Conservation (phyloP, 208 protist genomes). For the Crithidia bombi region DNA sequence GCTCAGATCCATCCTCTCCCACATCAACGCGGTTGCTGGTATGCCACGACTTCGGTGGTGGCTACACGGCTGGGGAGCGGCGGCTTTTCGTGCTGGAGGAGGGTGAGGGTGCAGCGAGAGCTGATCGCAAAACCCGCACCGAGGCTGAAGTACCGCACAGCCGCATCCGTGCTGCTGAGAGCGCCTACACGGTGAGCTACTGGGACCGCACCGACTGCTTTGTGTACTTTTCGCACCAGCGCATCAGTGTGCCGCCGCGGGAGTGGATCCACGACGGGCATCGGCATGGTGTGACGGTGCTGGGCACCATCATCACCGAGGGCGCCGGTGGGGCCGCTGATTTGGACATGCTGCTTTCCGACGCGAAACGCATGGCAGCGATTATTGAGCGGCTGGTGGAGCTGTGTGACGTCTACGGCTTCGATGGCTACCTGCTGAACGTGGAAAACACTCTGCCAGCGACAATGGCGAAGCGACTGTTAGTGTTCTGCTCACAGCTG, state of each 20-base stretch:
- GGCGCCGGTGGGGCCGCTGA: slow-evolving; percentile 45
- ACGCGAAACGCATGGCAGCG: slow-evolving; percentile 42
- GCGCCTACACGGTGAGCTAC: slow-evolving; percentile 67
- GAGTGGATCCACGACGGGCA: slow-evolving; percentile 84
- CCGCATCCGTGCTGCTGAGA: slow-evolving; percentile 21
- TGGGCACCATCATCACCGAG: slow-evolving; percentile 91
- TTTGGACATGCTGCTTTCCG: slow-evolving; percentile 37
- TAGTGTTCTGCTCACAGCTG: slow-evolving; percentile 65
- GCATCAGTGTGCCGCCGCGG: slow-evolving; percentile 80
- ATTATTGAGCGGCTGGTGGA: slow-evolving; percentile 60
- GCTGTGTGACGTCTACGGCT: slow-evolving; percentile 72
- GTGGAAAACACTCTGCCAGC: slow-evolving; percentile 67
- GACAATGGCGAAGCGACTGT: slow-evolving; percentile 48
- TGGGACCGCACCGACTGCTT: slow-evolving; percentile 83
- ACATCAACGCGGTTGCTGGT: slow-evolving; percentile 50
- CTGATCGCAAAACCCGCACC: slow-evolving; percentile 6
- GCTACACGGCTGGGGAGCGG: slow-evolving; percentile 59
- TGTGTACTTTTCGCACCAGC: slow-evolving; percentile 91
- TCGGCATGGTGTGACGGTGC: slow-evolving; percentile 73
- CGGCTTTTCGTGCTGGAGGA: slow-evolving; percentile 38
- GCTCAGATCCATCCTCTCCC: background rate
- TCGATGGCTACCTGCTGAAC: slow-evolving; percentile 94
- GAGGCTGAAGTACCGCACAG: background rate
- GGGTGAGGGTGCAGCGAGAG: background rate
- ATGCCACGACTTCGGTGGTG: slow-evolving; percentile 85